phyloP scores from a whole-genome alignment of 2,329 filamentous ascomycete genomes.

The Bipolaris sorokiniana region DNA sequence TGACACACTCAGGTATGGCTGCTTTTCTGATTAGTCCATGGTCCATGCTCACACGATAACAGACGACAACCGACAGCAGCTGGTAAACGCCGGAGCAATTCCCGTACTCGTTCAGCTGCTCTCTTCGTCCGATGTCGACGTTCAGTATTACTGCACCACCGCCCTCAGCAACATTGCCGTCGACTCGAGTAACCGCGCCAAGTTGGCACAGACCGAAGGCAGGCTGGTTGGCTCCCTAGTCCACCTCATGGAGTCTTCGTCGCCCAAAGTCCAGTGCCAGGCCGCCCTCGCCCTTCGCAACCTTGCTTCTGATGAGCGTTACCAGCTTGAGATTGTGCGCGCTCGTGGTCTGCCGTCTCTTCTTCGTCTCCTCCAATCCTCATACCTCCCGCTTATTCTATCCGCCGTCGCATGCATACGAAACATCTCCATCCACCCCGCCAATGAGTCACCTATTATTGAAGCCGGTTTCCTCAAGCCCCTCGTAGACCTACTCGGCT shows the following conservation, averaged over 20 bases:
- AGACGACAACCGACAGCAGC: slow-evolving; percentile 98
- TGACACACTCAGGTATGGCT: slow-evolving; percentile 91
- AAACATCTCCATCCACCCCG: slow-evolving; percentile 97
- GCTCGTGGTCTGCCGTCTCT: slow-evolving; percentile 84
- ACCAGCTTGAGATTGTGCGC: slow-evolving; percentile 95
- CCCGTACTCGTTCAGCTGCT: slow-evolving; percentile 95
- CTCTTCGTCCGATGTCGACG: slow-evolving; percentile 90
- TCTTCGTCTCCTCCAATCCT: slow-evolving; percentile 88
- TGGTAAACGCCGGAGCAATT: slow-evolving; percentile 97
- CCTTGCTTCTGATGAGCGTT: slow-evolving; percentile 96
- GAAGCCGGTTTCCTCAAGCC: slow-evolving; percentile 95
- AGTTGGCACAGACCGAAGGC: slow-evolving; percentile 87
- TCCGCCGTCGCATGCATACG: slow-evolving; percentile 97
- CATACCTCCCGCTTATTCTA: slow-evolving; percentile 92
- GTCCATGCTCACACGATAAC: slow-evolving; percentile 29
- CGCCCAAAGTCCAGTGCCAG: slow-evolving; percentile 93
- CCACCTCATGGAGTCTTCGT: slow-evolving; percentile 95
- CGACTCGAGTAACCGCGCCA: slow-evolving; percentile 86
- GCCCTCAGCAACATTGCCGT: slow-evolving; percentile 98
- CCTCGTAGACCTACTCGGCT: slow-evolving; percentile 89
- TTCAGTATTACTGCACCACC: slow-evolving; percentile 99
- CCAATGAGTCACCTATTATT: slow-evolving; percentile 98
- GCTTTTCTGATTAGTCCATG: neutral
- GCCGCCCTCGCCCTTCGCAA: slow-evolving; percentile 93
- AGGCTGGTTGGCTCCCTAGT: slow-evolving; percentile 93